Evolutionary conservation across 768 basidiomycete species (phyloP).

Genomic region (Pulveroboletus frians): DNA sequence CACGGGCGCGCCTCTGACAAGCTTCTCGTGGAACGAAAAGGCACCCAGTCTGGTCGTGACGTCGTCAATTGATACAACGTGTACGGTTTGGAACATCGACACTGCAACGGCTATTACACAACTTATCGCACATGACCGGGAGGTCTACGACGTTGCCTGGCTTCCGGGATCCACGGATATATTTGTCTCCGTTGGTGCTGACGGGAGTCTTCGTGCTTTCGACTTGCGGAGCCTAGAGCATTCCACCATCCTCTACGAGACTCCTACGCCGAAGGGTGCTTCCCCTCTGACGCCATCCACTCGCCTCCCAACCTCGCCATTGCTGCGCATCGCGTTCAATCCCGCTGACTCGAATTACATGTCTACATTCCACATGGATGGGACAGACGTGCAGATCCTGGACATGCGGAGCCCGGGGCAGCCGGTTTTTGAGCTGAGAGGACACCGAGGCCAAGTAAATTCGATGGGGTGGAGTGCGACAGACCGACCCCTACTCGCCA

Average conservation of each 20-base stretch:
- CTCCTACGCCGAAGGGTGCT: slow-evolving; percentile 70
- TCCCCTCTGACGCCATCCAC: slow-evolving; percentile 54
- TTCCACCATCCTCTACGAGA: slow-evolving; percentile 97
- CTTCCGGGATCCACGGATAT: slow-evolving; percentile 92
- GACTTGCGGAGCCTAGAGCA: slow-evolving; percentile 95
- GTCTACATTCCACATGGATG: slow-evolving; percentile 96
- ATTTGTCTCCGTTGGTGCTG: slow-evolving; percentile 97
- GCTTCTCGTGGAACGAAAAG: slow-evolving; percentile 97
- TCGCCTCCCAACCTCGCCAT: slow-evolving; percentile 71
- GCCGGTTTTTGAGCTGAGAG: slow-evolving; percentile 87
- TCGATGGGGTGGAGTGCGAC: slow-evolving; percentile 87
- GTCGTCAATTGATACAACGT: slow-evolving; percentile 97
- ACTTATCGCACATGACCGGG: slow-evolving; percentile 93
- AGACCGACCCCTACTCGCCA: slow-evolving; percentile 79
- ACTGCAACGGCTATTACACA: slow-evolving; percentile 92
- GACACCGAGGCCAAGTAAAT: slow-evolving; percentile 77
- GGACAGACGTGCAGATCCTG: slow-evolving; percentile 81
- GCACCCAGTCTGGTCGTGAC: slow-evolving; percentile 89
- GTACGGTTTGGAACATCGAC: slow-evolving; percentile 98
- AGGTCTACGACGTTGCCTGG: slow-evolving; percentile 99
- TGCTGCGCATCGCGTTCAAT: slow-evolving; percentile 86
- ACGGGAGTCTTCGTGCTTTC: slow-evolving; percentile 93
- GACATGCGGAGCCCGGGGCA: slow-evolving; percentile 97
- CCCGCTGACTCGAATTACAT: slow-evolving; percentile 92
- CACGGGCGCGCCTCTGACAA: slow-evolving; percentile 87